Evolutionary conservation across 1,284 basidiomycete species (phyloP).

Genomic region (Gomphus bonarii): DNA sequence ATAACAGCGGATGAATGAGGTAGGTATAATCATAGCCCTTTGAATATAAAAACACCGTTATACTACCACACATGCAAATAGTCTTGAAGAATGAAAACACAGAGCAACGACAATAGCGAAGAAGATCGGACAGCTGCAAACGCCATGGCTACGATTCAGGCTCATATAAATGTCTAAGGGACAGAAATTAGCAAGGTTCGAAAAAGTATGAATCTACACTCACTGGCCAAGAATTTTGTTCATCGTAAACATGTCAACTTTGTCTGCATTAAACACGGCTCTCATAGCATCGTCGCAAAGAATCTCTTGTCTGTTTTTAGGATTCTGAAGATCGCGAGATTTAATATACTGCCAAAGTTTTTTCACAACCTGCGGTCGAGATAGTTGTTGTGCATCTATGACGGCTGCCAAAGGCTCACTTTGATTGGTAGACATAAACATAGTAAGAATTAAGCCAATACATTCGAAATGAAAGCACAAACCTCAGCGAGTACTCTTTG

Average conservation of each 20-base stretch:
- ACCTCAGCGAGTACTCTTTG: slow-evolving; percentile 74
- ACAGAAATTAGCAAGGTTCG: background rate
- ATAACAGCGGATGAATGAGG: background rate
- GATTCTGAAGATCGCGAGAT: slow-evolving; percentile 68
- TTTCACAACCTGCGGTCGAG: slow-evolving; percentile 84
- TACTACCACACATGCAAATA: background rate
- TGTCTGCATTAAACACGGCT: slow-evolving; percentile 64
- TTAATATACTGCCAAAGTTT: slow-evolving; percentile 83
- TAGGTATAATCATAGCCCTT: background rate
- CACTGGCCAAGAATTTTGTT: slow-evolving; percentile 73
- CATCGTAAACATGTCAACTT: slow-evolving; percentile 83
- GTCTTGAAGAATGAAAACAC: background rate
- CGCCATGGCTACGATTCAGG: slow-evolving; percentile 4
- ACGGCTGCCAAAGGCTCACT: slow-evolving; percentile 58
- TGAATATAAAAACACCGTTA: background rate
- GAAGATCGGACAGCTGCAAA: background rate
- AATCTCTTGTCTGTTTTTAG: slow-evolving; percentile 69
- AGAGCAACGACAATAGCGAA: background rate
- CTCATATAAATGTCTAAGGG: slow-evolving; percentile 11
- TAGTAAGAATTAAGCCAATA: slow-evolving; percentile 9
- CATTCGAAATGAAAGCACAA: slow-evolving; percentile 13
- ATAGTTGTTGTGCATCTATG: slow-evolving; percentile 48
- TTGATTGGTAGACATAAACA: slow-evolving; percentile 8
- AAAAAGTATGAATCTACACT: slow-evolving; percentile 21
- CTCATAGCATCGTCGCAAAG: slow-evolving; percentile 64